phyloP scores from a whole-genome alignment of 345 rosid genomes.

The Garcia nutans region DNA sequence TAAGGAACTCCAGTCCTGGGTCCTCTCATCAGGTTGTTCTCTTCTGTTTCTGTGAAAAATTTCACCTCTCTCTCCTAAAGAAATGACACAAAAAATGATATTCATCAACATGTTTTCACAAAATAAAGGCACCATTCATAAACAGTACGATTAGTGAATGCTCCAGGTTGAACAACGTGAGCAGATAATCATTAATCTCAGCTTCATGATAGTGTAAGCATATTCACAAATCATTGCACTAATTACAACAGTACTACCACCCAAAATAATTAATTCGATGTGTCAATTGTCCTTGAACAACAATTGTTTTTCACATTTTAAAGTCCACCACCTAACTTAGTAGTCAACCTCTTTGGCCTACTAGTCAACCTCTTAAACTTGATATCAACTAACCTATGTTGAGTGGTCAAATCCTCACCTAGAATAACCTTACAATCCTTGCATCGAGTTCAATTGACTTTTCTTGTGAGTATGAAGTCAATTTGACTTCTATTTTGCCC shows the following conservation, averaged over 20 bases:
- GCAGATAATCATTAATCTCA: background rate
- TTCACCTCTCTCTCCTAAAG: slow-evolving; percentile 93
- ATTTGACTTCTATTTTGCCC: too few relatives aligned
- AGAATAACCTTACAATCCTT: too few relatives aligned
- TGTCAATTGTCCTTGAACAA: background rate
- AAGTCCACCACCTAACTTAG: too few relatives aligned
- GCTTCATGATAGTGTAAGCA: background rate
- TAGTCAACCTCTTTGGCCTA: too few relatives aligned
- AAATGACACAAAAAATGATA: slow-evolving; percentile 7
- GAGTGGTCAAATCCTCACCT: too few relatives aligned
- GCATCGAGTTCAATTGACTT: too few relatives aligned
- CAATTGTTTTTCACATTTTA: too few relatives aligned
- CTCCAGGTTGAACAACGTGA: background rate
- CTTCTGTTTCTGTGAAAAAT: slow-evolving; percentile 97
- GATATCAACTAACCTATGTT: too few relatives aligned
- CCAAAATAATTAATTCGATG: background rate
- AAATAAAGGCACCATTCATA: background rate
- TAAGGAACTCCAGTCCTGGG: slow-evolving; percentile 98
- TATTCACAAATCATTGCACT: background rate
- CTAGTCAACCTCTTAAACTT: too few relatives aligned
- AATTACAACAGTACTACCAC: background rate
- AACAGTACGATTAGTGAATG: background rate
- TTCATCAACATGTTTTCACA: background rate
- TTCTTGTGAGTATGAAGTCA: too few relatives aligned
- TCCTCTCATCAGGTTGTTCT: slow-evolving; percentile 99